Evolutionary conservation across 257 asterid genomes (phyloP).

Genomic region (Mentha longifolia): DNA sequence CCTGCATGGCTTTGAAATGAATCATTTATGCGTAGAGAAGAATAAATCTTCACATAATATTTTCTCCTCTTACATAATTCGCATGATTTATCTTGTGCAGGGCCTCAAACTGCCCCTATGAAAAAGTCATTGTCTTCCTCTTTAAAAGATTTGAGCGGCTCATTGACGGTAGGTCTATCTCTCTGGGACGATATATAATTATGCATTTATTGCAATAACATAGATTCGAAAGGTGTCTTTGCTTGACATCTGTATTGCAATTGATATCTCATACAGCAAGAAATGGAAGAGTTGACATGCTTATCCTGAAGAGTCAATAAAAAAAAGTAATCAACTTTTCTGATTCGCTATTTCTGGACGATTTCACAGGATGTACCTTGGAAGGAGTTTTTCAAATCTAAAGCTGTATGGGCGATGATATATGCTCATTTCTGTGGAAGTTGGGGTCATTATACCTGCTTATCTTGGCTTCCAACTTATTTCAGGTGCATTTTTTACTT

Average conservation of each 20-base stretch:
- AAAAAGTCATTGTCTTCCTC: slow-evolving; percentile 57
- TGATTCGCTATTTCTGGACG: slow-evolving; percentile 26
- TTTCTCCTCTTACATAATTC: slow-evolving; percentile 20
- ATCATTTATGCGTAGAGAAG: not conserved
- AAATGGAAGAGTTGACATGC: not conserved
- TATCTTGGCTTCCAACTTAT: slow-evolving; percentile 97
- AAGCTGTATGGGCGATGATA: slow-evolving; percentile 99
- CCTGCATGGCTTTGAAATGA: not conserved
- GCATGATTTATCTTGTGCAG: slow-evolving; percentile 47
- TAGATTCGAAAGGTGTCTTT: slow-evolving; percentile 4
- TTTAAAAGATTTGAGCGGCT: slow-evolving; percentile 67
- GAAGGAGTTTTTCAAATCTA: slow-evolving; percentile 81
- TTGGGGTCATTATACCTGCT: slow-evolving; percentile 96
- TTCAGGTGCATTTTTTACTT: slow-evolving; percentile 66
- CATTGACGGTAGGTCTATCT: slow-evolving; percentile 55
- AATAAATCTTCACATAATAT: not conserved
- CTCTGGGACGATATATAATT: not conserved
- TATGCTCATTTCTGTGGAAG: slow-evolving; percentile 98
- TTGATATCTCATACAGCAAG: slow-evolving; percentile 25
- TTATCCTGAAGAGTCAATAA: slow-evolving; percentile 20
- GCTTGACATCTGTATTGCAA: not conserved
- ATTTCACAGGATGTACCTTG: slow-evolving; percentile 85
- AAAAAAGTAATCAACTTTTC: slow-evolving; percentile 14
- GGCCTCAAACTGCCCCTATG: slow-evolving; percentile 50
- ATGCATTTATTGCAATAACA: not conserved